Percentiles rank a stretch among this genome's conserved stretches.
These are phyloP conservation scores for Hymenoscyphus fructigenus DNA, from an alignment of 2,329 filamentous ascomycete species.

Conservation along the genomic window DNA sequence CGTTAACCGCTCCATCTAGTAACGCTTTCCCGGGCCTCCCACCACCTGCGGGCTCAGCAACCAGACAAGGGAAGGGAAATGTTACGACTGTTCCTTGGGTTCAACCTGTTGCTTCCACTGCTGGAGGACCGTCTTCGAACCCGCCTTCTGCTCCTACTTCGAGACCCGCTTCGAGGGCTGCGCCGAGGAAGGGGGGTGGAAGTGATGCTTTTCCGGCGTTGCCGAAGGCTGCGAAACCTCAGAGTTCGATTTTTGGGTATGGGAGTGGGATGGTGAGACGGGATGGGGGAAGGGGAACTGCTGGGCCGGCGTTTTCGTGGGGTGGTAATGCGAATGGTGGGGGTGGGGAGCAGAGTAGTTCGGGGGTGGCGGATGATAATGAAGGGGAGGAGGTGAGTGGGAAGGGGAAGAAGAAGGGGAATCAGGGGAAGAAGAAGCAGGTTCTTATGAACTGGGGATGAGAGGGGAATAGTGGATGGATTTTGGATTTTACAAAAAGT, in stretches of 20 bases:
- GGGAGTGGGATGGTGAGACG: slow-evolving; percentile 55
- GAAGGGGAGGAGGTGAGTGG: slow-evolving; percentile 15
- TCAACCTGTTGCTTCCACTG: slow-evolving; percentile 31
- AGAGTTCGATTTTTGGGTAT: slow-evolving; percentile 62
- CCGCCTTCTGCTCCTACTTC: slow-evolving; percentile 39
- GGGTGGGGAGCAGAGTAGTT: slow-evolving; percentile 18
- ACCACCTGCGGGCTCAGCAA: slow-evolving; percentile 27
- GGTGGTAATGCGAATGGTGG: slow-evolving; percentile 22
- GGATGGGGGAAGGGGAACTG: slow-evolving; percentile 45
- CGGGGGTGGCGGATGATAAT: slow-evolving; percentile 26
- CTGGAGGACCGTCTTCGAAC: slow-evolving; percentile 30
- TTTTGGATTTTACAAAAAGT: too few relatives aligned
- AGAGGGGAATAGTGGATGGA: background rate
- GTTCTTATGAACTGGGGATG: slow-evolving; percentile 60
- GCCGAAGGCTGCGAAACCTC: slow-evolving; percentile 71
- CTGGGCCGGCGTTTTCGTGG: slow-evolving; percentile 28
- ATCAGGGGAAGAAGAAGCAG: slow-evolving; percentile 60
- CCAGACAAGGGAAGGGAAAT: slow-evolving; percentile 21
- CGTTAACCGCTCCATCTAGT: slow-evolving; percentile 19
- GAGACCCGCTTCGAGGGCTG: slow-evolving; percentile 19
- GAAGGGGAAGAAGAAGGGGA: slow-evolving; percentile 49
- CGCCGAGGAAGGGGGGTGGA: slow-evolving; percentile 11
- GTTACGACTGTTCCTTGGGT: slow-evolving; percentile 38
- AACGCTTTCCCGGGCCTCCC: slow-evolving; percentile 48
- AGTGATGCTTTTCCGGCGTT: slow-evolving; percentile 78